Evolutionary conservation across 441 rosid species (phyloP).

Genomic region (Macaranga tanarius): DNA sequence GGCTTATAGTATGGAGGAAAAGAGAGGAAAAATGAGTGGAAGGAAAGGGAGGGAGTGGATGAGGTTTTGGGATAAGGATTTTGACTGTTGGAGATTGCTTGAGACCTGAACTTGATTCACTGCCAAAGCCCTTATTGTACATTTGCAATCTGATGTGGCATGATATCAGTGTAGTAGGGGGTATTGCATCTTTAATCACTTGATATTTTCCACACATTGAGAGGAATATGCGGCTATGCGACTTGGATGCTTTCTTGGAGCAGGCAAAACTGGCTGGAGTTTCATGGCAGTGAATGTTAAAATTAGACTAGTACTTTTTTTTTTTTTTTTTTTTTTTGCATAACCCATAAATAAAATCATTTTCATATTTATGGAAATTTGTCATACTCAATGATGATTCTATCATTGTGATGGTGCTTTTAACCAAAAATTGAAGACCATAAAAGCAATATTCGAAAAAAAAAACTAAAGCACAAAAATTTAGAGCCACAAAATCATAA

Average conservation of each 20-base stretch:
- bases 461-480: neutral
- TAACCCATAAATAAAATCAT: neutral
- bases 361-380: neutral
- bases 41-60: slow-evolving; percentile 47
- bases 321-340: neutral
- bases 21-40: slow-evolving; percentile 59
- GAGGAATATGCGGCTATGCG: slow-evolving; percentile 28
- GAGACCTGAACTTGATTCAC: slow-evolving; percentile 16
- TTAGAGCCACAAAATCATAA: neutral
- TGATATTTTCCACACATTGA: neutral
- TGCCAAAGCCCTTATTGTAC: neutral
- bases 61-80: slow-evolving; percentile 75
- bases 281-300: neutral
- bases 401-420: no score
- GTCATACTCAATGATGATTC: neutral
- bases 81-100: slow-evolving; percentile 41
- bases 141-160: slow-evolving; percentile 32
- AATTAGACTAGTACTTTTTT: neutral
- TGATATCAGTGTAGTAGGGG: slow-evolving; percentile 1
- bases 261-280: neutral
- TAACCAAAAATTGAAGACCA: no score
- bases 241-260: slow-evolving; percentile 18
- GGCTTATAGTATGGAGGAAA: slow-evolving; percentile 34
- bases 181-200: neutral
- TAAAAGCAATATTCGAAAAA: no score